Conservation (phyloP, 2,329 filamentous ascomycete genomes). For the Neocatenulostroma microsporum region DNA sequence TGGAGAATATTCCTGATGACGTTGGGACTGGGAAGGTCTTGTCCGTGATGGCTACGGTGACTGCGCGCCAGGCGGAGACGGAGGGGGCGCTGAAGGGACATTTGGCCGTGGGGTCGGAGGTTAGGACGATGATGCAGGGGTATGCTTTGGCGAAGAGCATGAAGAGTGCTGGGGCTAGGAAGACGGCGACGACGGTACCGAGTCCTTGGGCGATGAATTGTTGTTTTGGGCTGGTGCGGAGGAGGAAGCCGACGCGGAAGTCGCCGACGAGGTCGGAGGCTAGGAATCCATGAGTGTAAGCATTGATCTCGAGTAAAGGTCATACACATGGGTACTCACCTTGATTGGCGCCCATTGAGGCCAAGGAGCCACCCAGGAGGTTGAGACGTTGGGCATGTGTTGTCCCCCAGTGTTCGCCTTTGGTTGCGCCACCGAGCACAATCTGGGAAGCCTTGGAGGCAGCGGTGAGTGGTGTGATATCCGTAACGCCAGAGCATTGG, state of each 20-base stretch:
- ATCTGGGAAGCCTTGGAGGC: constrained; percentile 62
- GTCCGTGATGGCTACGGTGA: constrained; percentile 55
- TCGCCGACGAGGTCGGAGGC: constrained; percentile 50
- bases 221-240: constrained; percentile 55
- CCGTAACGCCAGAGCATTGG: constrained; percentile 47
- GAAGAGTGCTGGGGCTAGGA: constrained; percentile 60
- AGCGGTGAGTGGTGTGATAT: constrained; percentile 58
- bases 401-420: constrained; percentile 44
- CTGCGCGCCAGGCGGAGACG: constrained; percentile 58
- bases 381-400: constrained; percentile 55
- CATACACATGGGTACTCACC: no score
- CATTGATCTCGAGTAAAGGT: no score
- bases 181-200: constrained; percentile 57
- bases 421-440: constrained; percentile 58
- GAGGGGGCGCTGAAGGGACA: constrained; percentile 58
- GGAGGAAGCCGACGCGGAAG: constrained; percentile 61
- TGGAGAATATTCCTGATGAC: constrained; percentile 50
- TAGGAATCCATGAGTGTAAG: no score
- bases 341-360: constrained; percentile 34
- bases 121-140: constrained; percentile 54
- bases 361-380: constrained; percentile 52
- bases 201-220: constrained; percentile 60
- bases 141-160: constrained; percentile 61
- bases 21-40: constrained; percentile 49
- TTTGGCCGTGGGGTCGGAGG: constrained; percentile 33